Evolutionary conservation across 2,329 filamentous ascomycete genomes (phyloP), one percentile per base, ranked within the genome.

Genomic region (Delphinella strobiligena): DNA sequence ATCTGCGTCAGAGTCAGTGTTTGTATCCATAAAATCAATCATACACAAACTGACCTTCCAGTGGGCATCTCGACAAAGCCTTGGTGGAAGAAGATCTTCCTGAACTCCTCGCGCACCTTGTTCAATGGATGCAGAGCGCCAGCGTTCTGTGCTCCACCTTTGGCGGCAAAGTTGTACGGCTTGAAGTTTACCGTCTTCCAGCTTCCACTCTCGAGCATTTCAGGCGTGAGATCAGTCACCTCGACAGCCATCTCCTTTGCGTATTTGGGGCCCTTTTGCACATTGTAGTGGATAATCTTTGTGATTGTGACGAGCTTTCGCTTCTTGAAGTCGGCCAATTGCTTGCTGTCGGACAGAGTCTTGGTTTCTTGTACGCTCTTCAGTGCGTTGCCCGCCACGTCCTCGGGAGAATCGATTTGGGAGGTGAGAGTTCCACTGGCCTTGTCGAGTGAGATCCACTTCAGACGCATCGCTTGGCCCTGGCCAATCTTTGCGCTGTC

Each of bases 31-130:
- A n/a, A n/a, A n/a, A n/a, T n/a, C n/a, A n/a, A n/a, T n/a, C n/a
- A n/a, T n/a, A 38, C 10, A 46, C 61, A 45, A 53, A 71, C n/a
- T n/a, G n/a, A n/a, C 66, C 84, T 78, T 64, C 82, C 82, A 36
- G 89, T 95, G 11, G 88, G 84, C 91, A 98, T 96, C 69, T 98
- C 91, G 55, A 89, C 80, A 68, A 96, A 98, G 38, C 89, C 91
- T 80, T 94, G 93, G 60, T 94, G 87, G 66, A 98, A 96, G 78
- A 98, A 98, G 59, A 98, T 95, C 58, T 91, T 83, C 43, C 91
- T 74, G 74, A 98, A 94, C 65, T 96, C 91, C 53, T 85, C 76
- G 51, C 91, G 82, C 53, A 96, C 89, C 70, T 96, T 96, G 67
- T 87, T 95, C 50, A 98, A 47, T 4, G 67, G 67, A 52, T 71